phyloP scores from a whole-genome alignment of 2,329 filamentous ascomycete species.

The Fusarium avenaceum region DNA sequence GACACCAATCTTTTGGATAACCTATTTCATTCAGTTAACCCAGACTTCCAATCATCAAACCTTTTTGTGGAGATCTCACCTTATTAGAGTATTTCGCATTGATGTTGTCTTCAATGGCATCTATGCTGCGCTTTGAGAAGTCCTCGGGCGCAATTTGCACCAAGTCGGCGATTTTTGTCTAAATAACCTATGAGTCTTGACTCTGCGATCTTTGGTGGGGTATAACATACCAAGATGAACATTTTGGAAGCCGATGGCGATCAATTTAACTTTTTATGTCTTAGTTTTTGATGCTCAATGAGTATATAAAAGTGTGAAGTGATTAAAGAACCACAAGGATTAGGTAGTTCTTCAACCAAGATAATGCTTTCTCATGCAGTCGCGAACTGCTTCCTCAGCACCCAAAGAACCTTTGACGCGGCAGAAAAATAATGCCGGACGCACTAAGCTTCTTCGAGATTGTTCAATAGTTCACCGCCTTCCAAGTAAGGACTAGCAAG shows the following conservation, averaged over 20 bases:
- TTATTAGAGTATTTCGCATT: constrained; percentile 98
- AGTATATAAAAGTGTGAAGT: neutral
- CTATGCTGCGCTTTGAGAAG: constrained; percentile 83
- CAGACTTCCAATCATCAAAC: constrained; percentile 4
- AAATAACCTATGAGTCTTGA: constrained; percentile 29
- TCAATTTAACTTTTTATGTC: no score
- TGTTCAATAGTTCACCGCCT: constrained; percentile 9
- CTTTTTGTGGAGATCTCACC: constrained; percentile 56
- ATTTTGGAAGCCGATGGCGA: constrained; percentile 50
- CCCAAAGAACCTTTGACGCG: constrained; percentile 24
- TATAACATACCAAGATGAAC: constrained; percentile 64
- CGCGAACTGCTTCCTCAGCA: constrained; percentile 10
- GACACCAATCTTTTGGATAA: constrained; percentile 93
- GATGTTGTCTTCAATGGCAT: constrained; percentile 95
- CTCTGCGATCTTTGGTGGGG: constrained; percentile 23
- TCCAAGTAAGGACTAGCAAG: neutral
- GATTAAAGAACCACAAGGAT: constrained; percentile 7
- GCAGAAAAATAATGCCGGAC: constrained; percentile 45
- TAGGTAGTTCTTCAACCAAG: neutral
- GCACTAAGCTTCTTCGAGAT: constrained; percentile 12
- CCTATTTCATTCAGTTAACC: constrained; percentile 58
- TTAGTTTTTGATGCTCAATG: neutral
- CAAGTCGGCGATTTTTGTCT: constrained; percentile 95
- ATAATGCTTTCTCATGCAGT: constrained; percentile 8
- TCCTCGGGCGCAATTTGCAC: constrained; percentile 92